Conservation (phyloP, 1,139 yeast species). For the Debaryomycetaceae sp. region DNA sequence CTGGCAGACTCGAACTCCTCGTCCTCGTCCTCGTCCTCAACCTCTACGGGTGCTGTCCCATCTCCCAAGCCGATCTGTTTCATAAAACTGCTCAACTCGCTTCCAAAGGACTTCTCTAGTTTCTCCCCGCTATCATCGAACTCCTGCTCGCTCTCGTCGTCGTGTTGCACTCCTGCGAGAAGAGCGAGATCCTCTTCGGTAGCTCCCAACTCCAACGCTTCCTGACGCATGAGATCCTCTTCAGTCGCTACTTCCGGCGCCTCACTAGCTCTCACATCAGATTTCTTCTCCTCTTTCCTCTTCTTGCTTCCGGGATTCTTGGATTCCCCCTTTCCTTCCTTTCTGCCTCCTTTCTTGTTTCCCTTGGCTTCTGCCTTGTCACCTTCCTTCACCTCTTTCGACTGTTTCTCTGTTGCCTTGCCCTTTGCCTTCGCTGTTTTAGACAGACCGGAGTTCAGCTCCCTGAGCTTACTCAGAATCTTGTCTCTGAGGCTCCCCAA, state of each 20-base stretch:
- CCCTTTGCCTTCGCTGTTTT: constrained; percentile 1
- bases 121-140: constrained; percentile 37
- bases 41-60: constrained; percentile 31
- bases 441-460: constrained; percentile 14
- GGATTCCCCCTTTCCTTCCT: constrained; percentile 9
- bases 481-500: constrained; percentile 57
- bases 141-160: constrained; percentile 65
- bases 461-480: constrained; percentile 45
- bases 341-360: constrained; percentile 9
- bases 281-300: constrained; percentile 3
- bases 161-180: constrained; percentile 47
- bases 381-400: constrained; percentile 4
- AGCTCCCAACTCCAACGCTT: constrained; percentile 69
- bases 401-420: constrained; percentile 1
- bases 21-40: constrained; percentile 29
- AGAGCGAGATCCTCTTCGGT: constrained; percentile 61
- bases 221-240: constrained; percentile 53
- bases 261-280: constrained; percentile 8
- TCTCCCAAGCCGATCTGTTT: constrained; percentile 61
- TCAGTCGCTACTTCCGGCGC: constrained; percentile 4
- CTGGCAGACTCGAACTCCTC: constrained; percentile 24
- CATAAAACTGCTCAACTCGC: constrained; percentile 66
- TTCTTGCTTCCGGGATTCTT: constrained; percentile 1
- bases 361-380: constrained; percentile 10
- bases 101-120: constrained; percentile 46